Evolutionary conservation across 129 eudicot species (phyloP).

Genomic region (Pittosporum tobira): DNA sequence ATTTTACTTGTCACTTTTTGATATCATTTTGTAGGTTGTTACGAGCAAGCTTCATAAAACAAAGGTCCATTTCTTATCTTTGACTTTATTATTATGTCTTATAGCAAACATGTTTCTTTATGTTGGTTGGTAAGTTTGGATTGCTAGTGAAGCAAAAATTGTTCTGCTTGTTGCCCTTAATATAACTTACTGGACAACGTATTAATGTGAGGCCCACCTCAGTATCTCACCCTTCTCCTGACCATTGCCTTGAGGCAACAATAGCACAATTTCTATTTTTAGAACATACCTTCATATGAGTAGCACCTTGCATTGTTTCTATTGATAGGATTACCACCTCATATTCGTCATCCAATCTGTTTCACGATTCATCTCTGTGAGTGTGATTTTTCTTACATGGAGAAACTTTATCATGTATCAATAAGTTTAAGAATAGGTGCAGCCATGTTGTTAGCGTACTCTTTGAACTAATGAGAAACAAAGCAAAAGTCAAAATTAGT

Average conservation of each 20-base stretch:
- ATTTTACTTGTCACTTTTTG: background rate
- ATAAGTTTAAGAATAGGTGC: too few relatives aligned
- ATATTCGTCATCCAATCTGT: background rate
- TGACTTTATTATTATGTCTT: background rate
- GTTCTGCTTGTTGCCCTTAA: background rate
- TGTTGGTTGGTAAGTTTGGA: background rate
- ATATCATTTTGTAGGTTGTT: conserved; percentile 34
- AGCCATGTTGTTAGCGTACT: background rate
- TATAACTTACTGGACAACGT: background rate
- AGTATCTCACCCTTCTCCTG: background rate
- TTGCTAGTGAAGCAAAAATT: background rate
- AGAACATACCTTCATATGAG: background rate
- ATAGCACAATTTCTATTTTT: background rate
- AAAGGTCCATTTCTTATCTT: conserved; percentile 42
- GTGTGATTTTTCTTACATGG: background rate
- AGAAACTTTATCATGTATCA: too few relatives aligned
- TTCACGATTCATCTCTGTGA: background rate
- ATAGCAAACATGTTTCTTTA: background rate
- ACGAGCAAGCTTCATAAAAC: conserved; percentile 62
- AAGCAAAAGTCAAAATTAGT: background rate
- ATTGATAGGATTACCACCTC: too few relatives aligned
- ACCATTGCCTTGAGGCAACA: background rate
- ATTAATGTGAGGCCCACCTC: background rate
- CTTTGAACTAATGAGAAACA: background rate
- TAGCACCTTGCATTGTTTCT: background rate